Conservation (phyloP, 495 filamentous ascomycete genomes). For the Friedmanniomyces simplex region DNA sequence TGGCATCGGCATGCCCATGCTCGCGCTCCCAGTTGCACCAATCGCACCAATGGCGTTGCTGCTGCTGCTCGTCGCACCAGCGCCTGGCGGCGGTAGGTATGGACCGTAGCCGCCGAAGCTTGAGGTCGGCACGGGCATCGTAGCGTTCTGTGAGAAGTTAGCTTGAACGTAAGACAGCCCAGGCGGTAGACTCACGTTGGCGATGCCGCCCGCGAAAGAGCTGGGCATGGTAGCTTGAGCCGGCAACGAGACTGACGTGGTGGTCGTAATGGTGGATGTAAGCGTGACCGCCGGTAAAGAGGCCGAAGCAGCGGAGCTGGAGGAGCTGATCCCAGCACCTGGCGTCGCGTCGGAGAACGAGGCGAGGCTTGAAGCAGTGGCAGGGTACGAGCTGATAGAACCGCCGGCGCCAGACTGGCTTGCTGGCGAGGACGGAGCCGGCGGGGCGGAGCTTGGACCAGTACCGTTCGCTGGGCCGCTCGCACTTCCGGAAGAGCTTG, state of each 20-base stretch:
- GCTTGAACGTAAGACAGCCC: not conserved
- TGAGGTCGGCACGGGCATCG: not conserved
- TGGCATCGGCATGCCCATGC: not conserved
- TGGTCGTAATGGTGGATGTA: slow-evolving; percentile 6
- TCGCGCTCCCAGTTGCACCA: slow-evolving; percentile 6
- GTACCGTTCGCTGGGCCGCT: not conserved
- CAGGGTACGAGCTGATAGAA: not conserved
- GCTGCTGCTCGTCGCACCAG: not conserved
- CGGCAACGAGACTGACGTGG: slow-evolving; percentile 1
- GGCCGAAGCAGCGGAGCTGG: not conserved
- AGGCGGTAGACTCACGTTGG: slow-evolving; percentile 1
- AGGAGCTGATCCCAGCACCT: not conserved
- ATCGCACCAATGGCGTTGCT: slow-evolving; percentile 7
- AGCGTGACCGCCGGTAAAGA: not conserved
- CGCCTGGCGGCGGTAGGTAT: not conserved
- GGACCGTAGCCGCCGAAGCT: not conserved
- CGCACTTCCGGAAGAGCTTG: not conserved
- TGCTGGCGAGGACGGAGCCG: not conserved
- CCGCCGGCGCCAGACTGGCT: not conserved
- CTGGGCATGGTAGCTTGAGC: not conserved
- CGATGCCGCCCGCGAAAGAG: not conserved
- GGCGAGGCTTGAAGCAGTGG: not conserved
- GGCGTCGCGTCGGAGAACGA: not conserved
- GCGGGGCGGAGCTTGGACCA: not conserved
- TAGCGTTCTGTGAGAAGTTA: slow-evolving; percentile 11